phyloP scores from a whole-genome alignment of 1,139 yeast genomes.

The Geotrichum aggregatum region DNA sequence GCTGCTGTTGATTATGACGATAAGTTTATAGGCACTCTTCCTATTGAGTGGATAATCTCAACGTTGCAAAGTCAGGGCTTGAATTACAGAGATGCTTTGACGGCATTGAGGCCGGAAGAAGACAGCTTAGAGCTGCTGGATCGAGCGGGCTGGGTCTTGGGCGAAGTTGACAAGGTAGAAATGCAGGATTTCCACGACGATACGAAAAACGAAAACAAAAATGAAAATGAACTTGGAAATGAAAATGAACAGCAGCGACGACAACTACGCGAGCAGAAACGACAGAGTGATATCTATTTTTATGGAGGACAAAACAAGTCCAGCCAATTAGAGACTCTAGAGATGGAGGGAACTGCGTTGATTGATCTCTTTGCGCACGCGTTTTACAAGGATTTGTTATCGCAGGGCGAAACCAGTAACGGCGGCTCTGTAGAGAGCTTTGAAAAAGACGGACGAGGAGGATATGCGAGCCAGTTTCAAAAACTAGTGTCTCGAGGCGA shows the following conservation, averaged over 20 bases:
- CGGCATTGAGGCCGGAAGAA: constrained; percentile 4
- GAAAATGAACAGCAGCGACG: no score
- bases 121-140: constrained; percentile 1
- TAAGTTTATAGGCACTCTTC: constrained; percentile 4
- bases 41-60: constrained; percentile 4
- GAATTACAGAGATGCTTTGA: constrained; percentile 1
- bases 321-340: neutral
- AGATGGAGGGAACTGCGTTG: neutral
- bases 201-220: neutral
- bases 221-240: no score
- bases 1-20: neutral
- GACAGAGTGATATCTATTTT: neutral
- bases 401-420: no score
- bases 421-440: no score
- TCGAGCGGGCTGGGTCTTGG: constrained; percentile 3
- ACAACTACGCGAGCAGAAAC: constrained; percentile 1
- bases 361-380: constrained; percentile 6
- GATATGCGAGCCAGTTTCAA: neutral
- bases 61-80: constrained; percentile 2
- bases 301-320: neutral
- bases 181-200: constrained; percentile 4
- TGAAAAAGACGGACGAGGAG: neutral
- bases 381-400: neutral
- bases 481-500: neutral
- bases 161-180: constrained; percentile 9